Percentiles rank a stretch among this genome's conserved stretches.
These are phyloP conservation scores for Schizochytrium sp. DNA, from an alignment of 108 stramenopile species.

Conservation along the genomic window DNA sequence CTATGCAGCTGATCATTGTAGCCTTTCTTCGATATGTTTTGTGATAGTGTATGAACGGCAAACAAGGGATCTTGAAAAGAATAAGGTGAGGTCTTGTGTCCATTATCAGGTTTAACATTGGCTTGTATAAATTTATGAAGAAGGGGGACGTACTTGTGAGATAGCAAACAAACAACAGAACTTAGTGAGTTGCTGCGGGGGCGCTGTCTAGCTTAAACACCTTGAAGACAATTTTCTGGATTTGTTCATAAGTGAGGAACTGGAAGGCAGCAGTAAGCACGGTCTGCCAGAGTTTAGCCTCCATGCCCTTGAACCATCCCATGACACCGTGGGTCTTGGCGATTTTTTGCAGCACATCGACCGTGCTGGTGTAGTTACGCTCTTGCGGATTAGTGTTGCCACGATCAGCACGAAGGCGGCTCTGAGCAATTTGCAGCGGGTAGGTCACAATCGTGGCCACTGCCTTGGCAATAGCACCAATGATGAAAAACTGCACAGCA, in stretches of 20 bases:
- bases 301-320: constrained; percentile 87
- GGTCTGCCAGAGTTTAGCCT: constrained; percentile 89
- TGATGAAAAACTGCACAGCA: constrained; percentile 78
- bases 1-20: too few species aligned
- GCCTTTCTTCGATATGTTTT: too few species aligned
- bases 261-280: constrained; percentile 79
- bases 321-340: constrained; percentile 78
- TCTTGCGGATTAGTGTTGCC: constrained; percentile 66
- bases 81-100: too few species aligned
- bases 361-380: constrained; percentile 74
- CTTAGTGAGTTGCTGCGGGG: neutral
- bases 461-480: constrained; percentile 88
- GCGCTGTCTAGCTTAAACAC: neutral
- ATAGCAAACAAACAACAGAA: neutral
- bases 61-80: too few species aligned
- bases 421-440: constrained; percentile 85
- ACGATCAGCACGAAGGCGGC: constrained; percentile 75
- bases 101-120: too few species aligned
- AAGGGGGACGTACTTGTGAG: too few species aligned
- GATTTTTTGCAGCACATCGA: constrained; percentile 81
- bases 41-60: too few species aligned
- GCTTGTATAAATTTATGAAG: too few species aligned
- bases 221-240: constrained; percentile 49
- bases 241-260: constrained; percentile 23
- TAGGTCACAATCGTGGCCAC: constrained; percentile 90